phyloP scores from a whole-genome alignment of 257 asterid genomes.

The Plantago elongata region DNA sequence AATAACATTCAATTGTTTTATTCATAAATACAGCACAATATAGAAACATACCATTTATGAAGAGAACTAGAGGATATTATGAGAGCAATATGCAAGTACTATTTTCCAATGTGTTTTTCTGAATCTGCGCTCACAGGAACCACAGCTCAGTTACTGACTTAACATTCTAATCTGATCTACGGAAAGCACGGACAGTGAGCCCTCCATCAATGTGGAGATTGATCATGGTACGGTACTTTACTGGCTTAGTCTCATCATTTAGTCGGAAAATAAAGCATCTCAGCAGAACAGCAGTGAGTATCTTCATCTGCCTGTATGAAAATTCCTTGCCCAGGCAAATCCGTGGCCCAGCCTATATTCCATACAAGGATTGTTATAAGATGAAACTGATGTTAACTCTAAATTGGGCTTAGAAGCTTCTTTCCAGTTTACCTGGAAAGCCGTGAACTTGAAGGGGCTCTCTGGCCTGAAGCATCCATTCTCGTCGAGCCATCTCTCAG shows the following conservation, averaged over 20 bases:
- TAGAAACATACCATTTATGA: too few species aligned
- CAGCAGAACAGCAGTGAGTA: conserved; percentile 41
- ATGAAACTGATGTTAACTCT: background rate
- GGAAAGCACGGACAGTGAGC: conserved; percentile 36
- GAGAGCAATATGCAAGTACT: too few species aligned
- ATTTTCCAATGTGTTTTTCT: too few species aligned
- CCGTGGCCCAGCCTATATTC: conserved; percentile 53
- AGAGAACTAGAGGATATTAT: too few species aligned
- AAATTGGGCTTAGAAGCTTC: background rate
- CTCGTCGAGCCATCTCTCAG: conserved; percentile 61
- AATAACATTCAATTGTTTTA: too few species aligned
- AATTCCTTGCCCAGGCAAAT: conserved; percentile 57
- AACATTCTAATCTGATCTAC: conserved; percentile 16
- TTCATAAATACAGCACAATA: too few species aligned
- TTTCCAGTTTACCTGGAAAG: conserved; percentile 43
- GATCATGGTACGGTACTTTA: conserved; percentile 51
- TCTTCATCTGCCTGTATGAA: conserved; percentile 58
- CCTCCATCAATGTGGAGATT: conserved; percentile 53
- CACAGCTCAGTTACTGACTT: background rate
- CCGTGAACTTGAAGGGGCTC: conserved; percentile 53
- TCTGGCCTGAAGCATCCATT: conserved; percentile 37
- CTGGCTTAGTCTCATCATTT: conserved; percentile 29
- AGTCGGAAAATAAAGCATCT: conserved; percentile 36
- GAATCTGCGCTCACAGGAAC: too few species aligned
- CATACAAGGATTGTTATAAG: background rate